Evolutionary conservation across 1,139 yeast genomes (phyloP).

Genomic region (Blastobotrys illinoisensis): DNA sequence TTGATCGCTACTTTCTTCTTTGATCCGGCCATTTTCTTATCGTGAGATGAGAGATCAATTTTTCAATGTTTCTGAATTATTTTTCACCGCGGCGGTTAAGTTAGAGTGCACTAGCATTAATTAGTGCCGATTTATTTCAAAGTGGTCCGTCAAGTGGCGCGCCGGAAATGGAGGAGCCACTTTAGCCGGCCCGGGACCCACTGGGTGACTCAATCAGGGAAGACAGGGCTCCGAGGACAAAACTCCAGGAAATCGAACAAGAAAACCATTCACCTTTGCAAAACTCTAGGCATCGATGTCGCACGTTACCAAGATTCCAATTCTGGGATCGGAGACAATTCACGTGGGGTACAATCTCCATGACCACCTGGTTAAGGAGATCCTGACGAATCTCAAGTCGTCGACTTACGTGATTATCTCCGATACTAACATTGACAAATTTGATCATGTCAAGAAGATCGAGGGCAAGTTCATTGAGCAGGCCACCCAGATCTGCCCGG

Average conservation of each 20-base stretch:
- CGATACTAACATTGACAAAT: constrained; percentile 71
- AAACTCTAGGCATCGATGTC: constrained; percentile 1
- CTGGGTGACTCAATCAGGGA: constrained; percentile 3
- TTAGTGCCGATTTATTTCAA: neutral
- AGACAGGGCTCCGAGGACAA: neutral
- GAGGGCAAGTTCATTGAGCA: constrained; percentile 32
- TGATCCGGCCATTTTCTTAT: constrained; percentile 1
- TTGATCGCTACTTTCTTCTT: neutral
- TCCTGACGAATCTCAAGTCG: constrained; percentile 58
- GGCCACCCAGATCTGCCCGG: constrained; percentile 12
- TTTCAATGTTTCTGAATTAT: neutral
- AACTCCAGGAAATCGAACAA: neutral
- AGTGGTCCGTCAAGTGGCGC: neutral
- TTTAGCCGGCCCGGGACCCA: neutral
- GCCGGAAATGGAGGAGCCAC: neutral
- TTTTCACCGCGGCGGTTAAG: neutral
- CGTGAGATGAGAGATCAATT: constrained; percentile 1
- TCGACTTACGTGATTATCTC: constrained; percentile 91
- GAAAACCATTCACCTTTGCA: neutral
- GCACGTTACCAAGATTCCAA: constrained; percentile 23
- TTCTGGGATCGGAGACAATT: constrained; percentile 74
- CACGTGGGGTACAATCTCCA: constrained; percentile 87
- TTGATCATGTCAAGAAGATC: constrained; percentile 51
- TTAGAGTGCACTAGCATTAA: neutral
- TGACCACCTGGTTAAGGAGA: constrained; percentile 67